Base-by-base conservation (phyloP, 2,329 filamentous ascomycete genomes). In the Pseudophaeomoniella oleicola region DNA sequence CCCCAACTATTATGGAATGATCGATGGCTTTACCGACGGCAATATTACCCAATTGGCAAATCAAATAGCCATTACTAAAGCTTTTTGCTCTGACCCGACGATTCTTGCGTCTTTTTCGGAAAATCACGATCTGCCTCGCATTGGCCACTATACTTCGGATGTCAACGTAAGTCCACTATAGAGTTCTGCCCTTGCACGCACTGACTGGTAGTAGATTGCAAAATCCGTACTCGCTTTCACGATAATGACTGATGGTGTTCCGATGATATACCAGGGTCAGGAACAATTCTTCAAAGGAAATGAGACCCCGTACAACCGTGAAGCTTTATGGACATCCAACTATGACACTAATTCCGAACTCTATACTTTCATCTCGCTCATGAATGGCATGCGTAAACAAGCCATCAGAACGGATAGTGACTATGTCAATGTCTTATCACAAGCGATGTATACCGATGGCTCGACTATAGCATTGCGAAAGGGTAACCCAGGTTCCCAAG, bases 201-300 rank as follows among this genome's bases (percentile, higher is more conserved):
- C 34, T 29, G 5, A 39, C 32, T 29, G 6, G n/a, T 19, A 50
- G 4, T 34, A 53, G 36, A 61, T 76, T 2, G 67, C 73, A 32
- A 71, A 72, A 51, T 80, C 80, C 45, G 63, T 70, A 4, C 59
- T 79, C 30, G 63, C 72, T 0, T 78, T 72, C 46, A 70, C 68
- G n/a, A 64, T 80, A 18, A 64, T 80, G 13, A 49, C 51, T 19
- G 54, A 76, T 37, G 75, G 75, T 14, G 71, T 79, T 29, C 74
- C 75, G 1, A 72, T 78, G 38, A 62, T 79, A 19, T 81, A 79
- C 53, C 67, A 77, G 44, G 76, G 75, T 17, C 71, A 75, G 42
- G 76, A 80, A 53, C 75, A 80, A 47, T 71, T 68, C 41, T 74
- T 66, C 49, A 50, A 58, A 2, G 67, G 67, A 15, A 62, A 60